Percentiles rank a stretch among this genome's conserved stretches.
phyloP scores from a whole-genome alignment of 2,329 filamentous ascomycete species.

The Colletotrichum sp. region DNA sequence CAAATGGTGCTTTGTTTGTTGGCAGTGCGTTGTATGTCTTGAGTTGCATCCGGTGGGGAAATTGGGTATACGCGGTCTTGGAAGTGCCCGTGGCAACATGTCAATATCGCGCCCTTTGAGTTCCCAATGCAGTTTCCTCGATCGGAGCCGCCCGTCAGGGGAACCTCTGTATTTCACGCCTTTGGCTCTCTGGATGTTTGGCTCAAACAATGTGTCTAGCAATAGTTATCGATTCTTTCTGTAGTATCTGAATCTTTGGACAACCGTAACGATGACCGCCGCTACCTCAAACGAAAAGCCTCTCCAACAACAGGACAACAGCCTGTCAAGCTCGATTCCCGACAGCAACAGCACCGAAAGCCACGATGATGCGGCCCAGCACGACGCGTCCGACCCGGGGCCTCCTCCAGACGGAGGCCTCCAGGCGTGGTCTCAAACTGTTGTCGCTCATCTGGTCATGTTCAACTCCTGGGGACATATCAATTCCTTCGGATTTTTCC shows the following conservation, averaged over 20 bases:
- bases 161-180: neutral
- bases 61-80: neutral
- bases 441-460: neutral
- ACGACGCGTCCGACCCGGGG: neutral
- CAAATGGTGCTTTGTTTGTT: neutral
- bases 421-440: neutral
- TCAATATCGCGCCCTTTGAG: neutral
- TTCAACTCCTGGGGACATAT: neutral
- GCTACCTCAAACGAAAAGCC: neutral
- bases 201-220: neutral
- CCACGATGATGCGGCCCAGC: neutral
- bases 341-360: neutral
- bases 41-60: neutral
- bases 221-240: neutral
- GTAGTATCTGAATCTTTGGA: neutral
- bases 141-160: neutral
- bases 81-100: neutral
- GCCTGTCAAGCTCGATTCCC: neutral
- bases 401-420: neutral
- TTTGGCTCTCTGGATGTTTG: neutral
- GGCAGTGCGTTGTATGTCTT: neutral
- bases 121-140: neutral
- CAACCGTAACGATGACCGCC: neutral
- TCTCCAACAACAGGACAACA: neutral
- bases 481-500: conserved; percentile 39